These are phyloP conservation scores for Pleurozium schreberi DNA, from an alignment of 225 moss, liverwort and hornwort genomes.

Conservation along the genomic window DNA sequence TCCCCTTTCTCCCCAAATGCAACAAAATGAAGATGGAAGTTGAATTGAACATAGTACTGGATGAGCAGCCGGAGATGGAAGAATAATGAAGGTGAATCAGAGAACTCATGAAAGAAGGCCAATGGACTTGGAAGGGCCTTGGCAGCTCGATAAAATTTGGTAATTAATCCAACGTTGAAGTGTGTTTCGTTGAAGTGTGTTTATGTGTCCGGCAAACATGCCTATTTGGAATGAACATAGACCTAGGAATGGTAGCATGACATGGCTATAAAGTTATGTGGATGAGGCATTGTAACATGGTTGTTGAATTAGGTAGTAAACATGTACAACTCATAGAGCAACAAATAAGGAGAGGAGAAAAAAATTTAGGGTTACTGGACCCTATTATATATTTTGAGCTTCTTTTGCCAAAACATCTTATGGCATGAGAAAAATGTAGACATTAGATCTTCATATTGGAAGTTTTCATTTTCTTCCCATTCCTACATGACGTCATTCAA, in stretches of 20 bases:
- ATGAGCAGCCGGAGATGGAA: not conserved
- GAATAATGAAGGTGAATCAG: not conserved
- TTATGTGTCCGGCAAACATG: fast-evolving
- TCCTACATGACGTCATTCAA: not conserved
- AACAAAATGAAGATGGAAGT: not conserved
- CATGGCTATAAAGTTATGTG: not conserved
- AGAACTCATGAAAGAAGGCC: not conserved
- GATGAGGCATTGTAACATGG: not conserved
- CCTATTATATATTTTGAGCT: not conserved
- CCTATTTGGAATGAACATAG: not conserved
- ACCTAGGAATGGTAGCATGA: not conserved
- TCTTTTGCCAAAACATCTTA: not conserved
- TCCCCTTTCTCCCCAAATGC: fast-evolving
- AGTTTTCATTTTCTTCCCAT: not conserved
- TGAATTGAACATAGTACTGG: fast-evolving
- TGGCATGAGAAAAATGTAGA: not conserved
- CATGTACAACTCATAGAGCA: fast-evolving
- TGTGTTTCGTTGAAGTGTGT: not conserved
- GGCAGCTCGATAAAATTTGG: fast-evolving
- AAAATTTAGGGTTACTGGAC: fast-evolving
- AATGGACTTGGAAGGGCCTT: fast-evolving
- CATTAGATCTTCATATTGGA: no score
- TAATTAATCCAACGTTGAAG: not conserved
- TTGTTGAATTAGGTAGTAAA: not conserved
- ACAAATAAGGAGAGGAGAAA: fast-evolving